Evolutionary conservation across 805 yeast species (phyloP).

Genomic region (Spathaspora arborariae): DNA sequence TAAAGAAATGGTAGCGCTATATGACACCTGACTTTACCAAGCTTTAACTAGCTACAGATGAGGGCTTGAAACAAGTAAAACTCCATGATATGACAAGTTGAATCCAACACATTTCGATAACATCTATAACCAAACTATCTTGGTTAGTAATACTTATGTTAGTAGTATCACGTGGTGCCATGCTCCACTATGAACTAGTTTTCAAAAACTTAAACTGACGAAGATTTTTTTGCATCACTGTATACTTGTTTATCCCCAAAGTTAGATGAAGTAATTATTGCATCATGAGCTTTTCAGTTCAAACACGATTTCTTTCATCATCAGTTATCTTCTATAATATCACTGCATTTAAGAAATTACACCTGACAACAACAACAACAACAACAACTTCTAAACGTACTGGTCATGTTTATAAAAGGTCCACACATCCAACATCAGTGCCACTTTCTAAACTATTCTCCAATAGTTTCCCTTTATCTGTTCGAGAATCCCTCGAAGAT

Average conservation of each 20-base stretch:
- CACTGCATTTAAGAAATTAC: neutral
- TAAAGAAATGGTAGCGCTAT: too few relatives aligned
- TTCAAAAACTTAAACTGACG: too few relatives aligned
- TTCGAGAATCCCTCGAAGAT: conserved; percentile 52
- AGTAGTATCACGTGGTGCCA: too few relatives aligned
- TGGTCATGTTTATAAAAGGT: conserved; percentile 34
- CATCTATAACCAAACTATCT: too few relatives aligned
- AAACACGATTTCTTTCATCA: neutral
- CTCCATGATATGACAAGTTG: too few relatives aligned
- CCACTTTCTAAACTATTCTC: conserved; percentile 54
- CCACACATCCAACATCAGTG: conserved; percentile 67
- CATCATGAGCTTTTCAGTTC: neutral
- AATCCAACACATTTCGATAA: too few relatives aligned
- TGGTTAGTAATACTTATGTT: too few relatives aligned
- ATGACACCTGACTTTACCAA: too few relatives aligned
- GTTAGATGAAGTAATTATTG: neutral
- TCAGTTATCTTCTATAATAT: neutral
- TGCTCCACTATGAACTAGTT: too few relatives aligned
- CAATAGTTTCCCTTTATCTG: conserved; percentile 54
- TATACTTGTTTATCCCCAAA: neutral
- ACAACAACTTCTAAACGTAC: neutral
- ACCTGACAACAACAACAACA: neutral
- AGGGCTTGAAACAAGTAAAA: too few relatives aligned
- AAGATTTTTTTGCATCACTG: neutral
- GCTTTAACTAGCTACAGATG: too few relatives aligned